Evolutionary conservation across 2,329 filamentous ascomycete species (phyloP), one percentile per base, ranked within the genome.

Genomic region (Phialophora tarda): DNA sequence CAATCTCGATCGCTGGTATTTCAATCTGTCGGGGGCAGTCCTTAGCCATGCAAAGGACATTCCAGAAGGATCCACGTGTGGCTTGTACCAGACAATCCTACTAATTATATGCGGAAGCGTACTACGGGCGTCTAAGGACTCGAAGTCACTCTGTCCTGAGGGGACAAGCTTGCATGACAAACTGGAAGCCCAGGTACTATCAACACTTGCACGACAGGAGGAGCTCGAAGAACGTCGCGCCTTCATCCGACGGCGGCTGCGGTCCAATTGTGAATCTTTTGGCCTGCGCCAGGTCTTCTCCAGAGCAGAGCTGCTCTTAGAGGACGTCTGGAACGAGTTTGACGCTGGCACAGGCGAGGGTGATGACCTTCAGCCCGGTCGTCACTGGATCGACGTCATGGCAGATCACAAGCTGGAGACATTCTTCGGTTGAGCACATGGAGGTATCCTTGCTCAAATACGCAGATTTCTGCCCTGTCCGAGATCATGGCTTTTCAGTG

Each of bases 371-470:
- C 63, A 23, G 34, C 57, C 55, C 17, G 47, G 44, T 59, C 59
- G 60, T 47, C 64, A 67, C 41, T 67, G 64, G 64, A 56, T 67
- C 50, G 64, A 67, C 30, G 61, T 67, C 28, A 67, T 67, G 64
- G 47, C 60, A 12, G 64, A 67, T 53, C 56, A 50, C 30, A 63
- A 60, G 56, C 47, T 67, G 41, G 64, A 67, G 50, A 67, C 64
- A 34, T 60, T 67, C 23, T 67, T 65, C 21, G 63, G 63, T 30
- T 65, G 58, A 65, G 41, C 11, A 12, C 11, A 26, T 26, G 26
- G 26, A 26, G 34, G 7, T 14, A 7, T 41, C 14, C 34, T 41
- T 38, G 23, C 41, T n/a, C n/a, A n/a, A n/a, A n/a, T n/a, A n/a
- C n/a, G n/a, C n/a, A n/a, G n/a, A n/a, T n/a, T n/a, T n/a, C n/a